Evolutionary conservation across 1,284 basidiomycete species (phyloP), one percentile per base, ranked within the genome.

Genomic region (Meira nashicola): DNA sequence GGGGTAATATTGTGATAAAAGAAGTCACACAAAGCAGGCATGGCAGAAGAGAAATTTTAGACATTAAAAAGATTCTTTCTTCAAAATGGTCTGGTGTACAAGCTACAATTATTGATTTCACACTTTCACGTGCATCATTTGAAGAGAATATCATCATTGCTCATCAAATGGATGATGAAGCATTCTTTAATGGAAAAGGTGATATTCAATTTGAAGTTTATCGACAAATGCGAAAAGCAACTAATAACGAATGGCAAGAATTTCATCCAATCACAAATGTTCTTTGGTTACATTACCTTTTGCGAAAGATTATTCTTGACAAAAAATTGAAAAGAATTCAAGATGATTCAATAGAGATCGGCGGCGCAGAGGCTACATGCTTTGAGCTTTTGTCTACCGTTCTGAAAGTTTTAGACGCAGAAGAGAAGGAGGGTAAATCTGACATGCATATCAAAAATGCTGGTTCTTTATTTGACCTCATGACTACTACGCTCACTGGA

Each of bases 121-220:
- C 94, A 2, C 83, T 98, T 2, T 90, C 94, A 1, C 84, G 93
- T 25, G 71, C 70, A 12, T 28, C 14, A 19, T 33, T 62, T 10
- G 46, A 23, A 12, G 56, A 56, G 17, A 55, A 67, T 4, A 59
- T 55, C 12, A 58, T 67, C 8, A 47, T 77, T 0, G 67, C 67
- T 25, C 76, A 77, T 52, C 60, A 66, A 0, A 79, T 80, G 43
- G 72, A 71, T 41, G 79, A 80, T 49, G 70, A 75, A 8, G 55
- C 64, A 14, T 56, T 80, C n/a, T 80, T 80, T 47, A 63, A 77
- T 43, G 79, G 74, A 1, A 57, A 66, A 37, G 65, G 58, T 70
- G 90, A 94, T 74, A 87, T 89, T 68, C 94, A 98, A 77, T 97
- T 93, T 79, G 92, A 96, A 69, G 83, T 96, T 1, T 98, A 98